phyloP scores from a whole-genome alignment of 345 rosid species.

The Ceriops zippeliana region DNA sequence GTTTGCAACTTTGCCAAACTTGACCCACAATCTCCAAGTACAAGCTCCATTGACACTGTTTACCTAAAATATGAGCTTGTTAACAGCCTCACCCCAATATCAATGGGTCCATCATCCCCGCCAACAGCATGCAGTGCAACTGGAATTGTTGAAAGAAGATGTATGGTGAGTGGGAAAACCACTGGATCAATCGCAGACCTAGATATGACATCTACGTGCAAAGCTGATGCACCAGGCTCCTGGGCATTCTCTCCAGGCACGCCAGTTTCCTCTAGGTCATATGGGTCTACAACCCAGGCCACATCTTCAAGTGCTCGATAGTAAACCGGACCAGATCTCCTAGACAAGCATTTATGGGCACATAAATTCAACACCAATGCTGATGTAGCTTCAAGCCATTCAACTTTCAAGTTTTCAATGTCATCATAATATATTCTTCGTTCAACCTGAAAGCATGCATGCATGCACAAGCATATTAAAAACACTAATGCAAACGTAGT shows the following conservation, averaged over 20 bases:
- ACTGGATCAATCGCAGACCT: constrained; percentile 40
- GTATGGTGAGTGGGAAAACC: constrained; percentile 66
- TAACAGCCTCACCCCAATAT: constrained; percentile 67
- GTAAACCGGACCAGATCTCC: constrained; percentile 40
- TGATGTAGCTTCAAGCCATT: constrained; percentile 83
- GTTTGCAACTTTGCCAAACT: constrained; percentile 9
- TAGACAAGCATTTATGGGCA: constrained; percentile 36
- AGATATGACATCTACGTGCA: constrained; percentile 8
- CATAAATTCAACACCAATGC: constrained; percentile 56
- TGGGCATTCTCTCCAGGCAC: constrained; percentile 1
- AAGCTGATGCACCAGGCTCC: constrained; percentile 4
- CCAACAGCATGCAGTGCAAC: constrained; percentile 78
- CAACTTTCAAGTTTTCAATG: constrained; percentile 64
- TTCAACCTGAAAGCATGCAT: constrained; percentile 50
- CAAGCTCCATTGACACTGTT: constrained; percentile 1
- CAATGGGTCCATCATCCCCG: constrained; percentile 76
- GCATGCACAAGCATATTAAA: background rate
- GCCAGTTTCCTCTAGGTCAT: constrained; percentile 34
- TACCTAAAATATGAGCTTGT: constrained; percentile 61
- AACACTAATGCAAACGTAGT: background rate
- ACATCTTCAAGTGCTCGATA: constrained; percentile 50
- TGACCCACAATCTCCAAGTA: constrained; percentile 12
- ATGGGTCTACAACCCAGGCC: constrained; percentile 53
- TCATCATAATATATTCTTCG: constrained; percentile 75
- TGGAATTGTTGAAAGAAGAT: constrained; percentile 68